phyloP scores from a whole-genome alignment of 352 stramenopile genomes.

The Phytopythium aichiense region DNA sequence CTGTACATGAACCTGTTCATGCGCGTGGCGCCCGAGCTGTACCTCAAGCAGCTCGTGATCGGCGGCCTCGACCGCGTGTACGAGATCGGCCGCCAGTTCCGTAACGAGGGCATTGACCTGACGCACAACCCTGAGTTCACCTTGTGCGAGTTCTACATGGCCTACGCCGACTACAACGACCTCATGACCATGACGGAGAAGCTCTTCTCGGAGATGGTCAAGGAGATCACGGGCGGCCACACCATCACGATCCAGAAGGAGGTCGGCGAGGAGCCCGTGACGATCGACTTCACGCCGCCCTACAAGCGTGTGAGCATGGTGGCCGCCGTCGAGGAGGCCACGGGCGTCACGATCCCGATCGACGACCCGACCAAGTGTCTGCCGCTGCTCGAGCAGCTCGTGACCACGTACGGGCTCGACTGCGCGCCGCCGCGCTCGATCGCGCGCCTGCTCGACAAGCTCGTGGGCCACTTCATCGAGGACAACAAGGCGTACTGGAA shows the following conservation, averaged over 20 bases:
- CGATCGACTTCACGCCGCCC: slow-evolving; percentile 92
- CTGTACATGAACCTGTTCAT: slow-evolving; percentile 97
- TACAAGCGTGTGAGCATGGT: slow-evolving; percentile 96
- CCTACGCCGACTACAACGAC: slow-evolving; percentile 98
- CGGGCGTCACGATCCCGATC: slow-evolving; percentile 66
- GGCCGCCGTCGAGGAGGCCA: slow-evolving; percentile 62
- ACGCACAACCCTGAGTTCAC: slow-evolving; percentile 99
- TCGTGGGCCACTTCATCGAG: slow-evolving; percentile 89
- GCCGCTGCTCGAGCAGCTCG: slow-evolving; percentile 54
- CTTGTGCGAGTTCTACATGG: slow-evolving; percentile 98
- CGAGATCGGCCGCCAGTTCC: slow-evolving; percentile 98
- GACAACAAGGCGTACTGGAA: slow-evolving; percentile 84
- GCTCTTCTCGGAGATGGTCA: slow-evolving; percentile 89
- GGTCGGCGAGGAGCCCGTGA: slow-evolving; percentile 57
- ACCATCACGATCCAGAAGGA: slow-evolving; percentile 90
- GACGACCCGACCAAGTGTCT: slow-evolving; percentile 57
- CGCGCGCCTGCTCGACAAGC: slow-evolving; percentile 79
- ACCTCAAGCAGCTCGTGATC: slow-evolving; percentile 97
- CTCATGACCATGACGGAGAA: slow-evolving; percentile 97
- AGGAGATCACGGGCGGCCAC: slow-evolving; percentile 88
- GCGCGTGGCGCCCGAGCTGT: slow-evolving; percentile 97
- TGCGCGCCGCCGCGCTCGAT: slow-evolving; percentile 70
- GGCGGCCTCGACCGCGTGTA: slow-evolving; percentile 98
- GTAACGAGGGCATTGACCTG: slow-evolving; percentile 98
- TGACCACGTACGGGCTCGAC: slow-evolving; percentile 72